These are phyloP conservation scores for Nicotiana sylvestris DNA, from an alignment of 257 asterid genomes.

Conservation along the genomic window DNA sequence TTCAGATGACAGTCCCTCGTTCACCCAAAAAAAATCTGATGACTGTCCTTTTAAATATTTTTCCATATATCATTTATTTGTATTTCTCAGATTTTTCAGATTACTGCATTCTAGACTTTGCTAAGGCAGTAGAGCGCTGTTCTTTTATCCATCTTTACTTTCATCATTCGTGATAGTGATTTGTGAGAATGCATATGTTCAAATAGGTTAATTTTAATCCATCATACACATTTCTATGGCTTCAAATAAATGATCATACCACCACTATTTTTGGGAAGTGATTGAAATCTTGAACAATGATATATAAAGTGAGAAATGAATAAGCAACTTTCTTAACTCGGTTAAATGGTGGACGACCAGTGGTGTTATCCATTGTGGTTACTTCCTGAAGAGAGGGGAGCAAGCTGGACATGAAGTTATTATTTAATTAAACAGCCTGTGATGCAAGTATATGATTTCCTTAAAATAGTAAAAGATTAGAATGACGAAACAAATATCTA, in stretches of 20 bases:
- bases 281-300: neutral
- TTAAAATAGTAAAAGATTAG: neutral
- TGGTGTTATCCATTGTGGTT: neutral
- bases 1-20: neutral
- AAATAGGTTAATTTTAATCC: neutral
- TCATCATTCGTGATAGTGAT: neutral
- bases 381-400: conserved; percentile 7
- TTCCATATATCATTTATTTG: neutral
- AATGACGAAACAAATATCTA: neutral
- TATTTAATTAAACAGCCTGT: neutral
- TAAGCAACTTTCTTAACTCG: neutral
- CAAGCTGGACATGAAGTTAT: neutral
- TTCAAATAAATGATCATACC: neutral
- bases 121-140: neutral
- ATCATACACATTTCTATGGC: neutral
- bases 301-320: neutral
- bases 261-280: neutral
- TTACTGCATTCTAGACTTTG: neutral
- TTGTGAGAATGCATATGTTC: neutral
- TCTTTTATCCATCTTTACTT: neutral
- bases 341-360: neutral
- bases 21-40: neutral
- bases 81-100: neutral
- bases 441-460: neutral
- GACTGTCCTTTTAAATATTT: neutral